phyloP scores from a whole-genome alignment of 257 asterid genomes.

The Haberlea rhodopensis region DNA sequence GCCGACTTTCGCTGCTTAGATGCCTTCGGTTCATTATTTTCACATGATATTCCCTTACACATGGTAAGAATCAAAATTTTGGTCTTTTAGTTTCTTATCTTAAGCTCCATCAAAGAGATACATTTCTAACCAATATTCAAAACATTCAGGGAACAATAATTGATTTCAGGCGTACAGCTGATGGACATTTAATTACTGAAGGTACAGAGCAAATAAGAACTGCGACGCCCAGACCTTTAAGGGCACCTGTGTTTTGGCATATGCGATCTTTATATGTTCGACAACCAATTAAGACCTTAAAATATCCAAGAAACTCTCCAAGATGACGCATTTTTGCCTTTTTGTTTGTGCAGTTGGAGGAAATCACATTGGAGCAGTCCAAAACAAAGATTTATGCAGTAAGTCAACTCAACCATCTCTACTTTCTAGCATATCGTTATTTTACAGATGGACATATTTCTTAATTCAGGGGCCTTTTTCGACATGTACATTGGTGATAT shows the following conservation, averaged over 20 bases:
- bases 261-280: background rate
- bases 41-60: constrained; percentile 66
- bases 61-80: constrained; percentile 49
- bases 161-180: constrained; percentile 77
- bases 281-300: background rate
- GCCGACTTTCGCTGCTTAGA: constrained; percentile 79
- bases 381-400: constrained; percentile 96
- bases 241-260: background rate
- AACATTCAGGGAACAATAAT: constrained; percentile 90
- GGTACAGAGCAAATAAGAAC: constrained; percentile 38
- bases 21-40: constrained; percentile 70
- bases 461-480: constrained; percentile 79
- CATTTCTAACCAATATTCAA: constrained; percentile 26
- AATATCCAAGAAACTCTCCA: background rate
- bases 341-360: constrained; percentile 71
- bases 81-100: constrained; percentile 5
- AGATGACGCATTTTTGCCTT: background rate
- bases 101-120: background rate
- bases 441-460: constrained; percentile 6
- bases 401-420: constrained; percentile 34
- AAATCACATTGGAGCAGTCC: constrained; percentile 71
- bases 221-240: background rate
- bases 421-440: background rate
- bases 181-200: constrained; percentile 84
- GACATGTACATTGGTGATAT: constrained; percentile 91